These are phyloP conservation scores for Coniochaeta sp. DNA, from an alignment of 2,329 filamentous ascomycete species.

Conservation along the genomic window DNA sequence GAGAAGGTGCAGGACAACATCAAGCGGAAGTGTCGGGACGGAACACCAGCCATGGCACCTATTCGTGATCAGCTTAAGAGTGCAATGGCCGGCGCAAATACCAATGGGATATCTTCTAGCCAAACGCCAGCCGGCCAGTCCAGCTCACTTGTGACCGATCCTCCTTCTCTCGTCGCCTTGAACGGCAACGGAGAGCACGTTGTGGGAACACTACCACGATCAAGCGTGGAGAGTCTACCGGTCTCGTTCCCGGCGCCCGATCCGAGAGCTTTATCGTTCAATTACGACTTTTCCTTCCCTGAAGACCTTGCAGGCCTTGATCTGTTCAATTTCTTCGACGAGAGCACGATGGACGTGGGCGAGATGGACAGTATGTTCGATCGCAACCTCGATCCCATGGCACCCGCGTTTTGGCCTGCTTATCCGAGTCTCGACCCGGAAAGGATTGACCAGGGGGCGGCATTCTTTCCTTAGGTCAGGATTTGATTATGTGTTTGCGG, in stretches of 20 bases:
- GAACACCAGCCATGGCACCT: not conserved
- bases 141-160: not conserved
- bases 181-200: not conserved
- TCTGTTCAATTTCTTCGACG: not conserved
- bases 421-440: not conserved
- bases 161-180: not conserved
- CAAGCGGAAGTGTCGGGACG: not conserved
- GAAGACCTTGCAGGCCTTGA: not conserved
- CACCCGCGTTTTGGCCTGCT: not conserved
- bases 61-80: not conserved
- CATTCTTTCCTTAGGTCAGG: not conserved
- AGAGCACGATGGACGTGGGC: not conserved
- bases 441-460: not conserved
- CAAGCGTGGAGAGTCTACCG: not conserved
- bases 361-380: constrained; percentile 1
- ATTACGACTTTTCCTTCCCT: not conserved
- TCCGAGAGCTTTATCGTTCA: not conserved
- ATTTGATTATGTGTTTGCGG: not conserved
- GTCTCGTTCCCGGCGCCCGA: not conserved
- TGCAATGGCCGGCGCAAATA: not conserved
- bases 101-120: not conserved
- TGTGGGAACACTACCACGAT: not conserved
- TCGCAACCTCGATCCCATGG: not conserved
- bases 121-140: not conserved
- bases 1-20: constrained; percentile 26